These are phyloP conservation scores for Paraphoma chrysanthemicola DNA, from an alignment of 2,329 filamentous ascomycete genomes.

Conservation along the genomic window DNA sequence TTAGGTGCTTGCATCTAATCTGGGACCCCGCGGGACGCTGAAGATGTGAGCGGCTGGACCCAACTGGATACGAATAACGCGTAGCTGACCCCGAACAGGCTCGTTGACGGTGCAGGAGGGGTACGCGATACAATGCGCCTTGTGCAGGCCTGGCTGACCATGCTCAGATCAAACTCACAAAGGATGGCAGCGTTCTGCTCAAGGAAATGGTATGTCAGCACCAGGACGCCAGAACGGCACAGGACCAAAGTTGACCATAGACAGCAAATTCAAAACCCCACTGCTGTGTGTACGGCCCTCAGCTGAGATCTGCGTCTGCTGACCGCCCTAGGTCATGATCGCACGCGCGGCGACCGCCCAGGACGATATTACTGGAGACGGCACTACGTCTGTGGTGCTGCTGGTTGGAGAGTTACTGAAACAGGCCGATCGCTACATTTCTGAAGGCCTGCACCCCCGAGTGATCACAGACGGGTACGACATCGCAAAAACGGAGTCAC, in stretches of 20 bases:
- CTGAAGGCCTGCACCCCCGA: slow-evolving; percentile 93
- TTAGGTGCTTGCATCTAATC: slow-evolving; percentile 92
- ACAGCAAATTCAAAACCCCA: slow-evolving; percentile 95
- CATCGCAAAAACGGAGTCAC: slow-evolving; percentile 88
- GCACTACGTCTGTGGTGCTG: slow-evolving; percentile 94
- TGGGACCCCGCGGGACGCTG: slow-evolving; percentile 91
- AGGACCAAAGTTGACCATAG: slow-evolving; percentile 13
- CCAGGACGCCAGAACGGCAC: background rate
- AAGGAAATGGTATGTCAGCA: slow-evolving; percentile 65
- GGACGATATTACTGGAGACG: slow-evolving; percentile 97
- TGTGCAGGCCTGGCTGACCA: slow-evolving; percentile 20
- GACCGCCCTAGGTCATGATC: slow-evolving; percentile 65
- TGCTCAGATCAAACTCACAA: slow-evolving; percentile 91
- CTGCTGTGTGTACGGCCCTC: slow-evolving; percentile 68
- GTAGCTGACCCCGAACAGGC: slow-evolving; percentile 51
- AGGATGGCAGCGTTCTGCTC: slow-evolving; percentile 90
- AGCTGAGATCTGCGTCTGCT: slow-evolving; percentile 5
- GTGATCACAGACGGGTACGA: slow-evolving; percentile 98
- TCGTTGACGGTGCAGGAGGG: slow-evolving; percentile 68
- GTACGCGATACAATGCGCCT: slow-evolving; percentile 46
- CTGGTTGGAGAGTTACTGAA: slow-evolving; percentile 96
- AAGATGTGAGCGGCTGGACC: slow-evolving; percentile 80
- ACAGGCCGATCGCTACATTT: slow-evolving; percentile 95
- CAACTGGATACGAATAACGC: slow-evolving; percentile 47
- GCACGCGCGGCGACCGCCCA: slow-evolving; percentile 89